phyloP scores from a whole-genome alignment of 768 basidiomycete genomes.

The Baorangia bicolor region DNA sequence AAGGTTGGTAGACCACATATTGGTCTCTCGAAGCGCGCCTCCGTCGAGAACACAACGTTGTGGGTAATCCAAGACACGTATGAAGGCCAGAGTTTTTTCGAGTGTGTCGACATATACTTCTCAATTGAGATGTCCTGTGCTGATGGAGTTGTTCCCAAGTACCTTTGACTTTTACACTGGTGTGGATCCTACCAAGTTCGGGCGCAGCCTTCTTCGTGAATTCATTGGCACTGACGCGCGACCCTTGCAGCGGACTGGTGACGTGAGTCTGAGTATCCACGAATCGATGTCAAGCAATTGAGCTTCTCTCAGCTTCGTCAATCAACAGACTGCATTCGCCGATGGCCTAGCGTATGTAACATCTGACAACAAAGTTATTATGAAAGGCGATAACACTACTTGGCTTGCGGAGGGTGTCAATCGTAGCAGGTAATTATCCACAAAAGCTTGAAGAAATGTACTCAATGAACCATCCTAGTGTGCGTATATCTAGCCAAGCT shows the following conservation, averaged over 20 bases:
- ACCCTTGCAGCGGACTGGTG: slow-evolving; percentile 58
- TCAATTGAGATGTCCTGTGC: neutral
- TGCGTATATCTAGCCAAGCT: slow-evolving; percentile 69
- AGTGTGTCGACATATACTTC: slow-evolving; percentile 44
- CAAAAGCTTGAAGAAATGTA: neutral
- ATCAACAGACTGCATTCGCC: slow-evolving; percentile 50
- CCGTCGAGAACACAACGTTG: slow-evolving; percentile 39
- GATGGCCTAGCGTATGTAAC: slow-evolving; percentile 56
- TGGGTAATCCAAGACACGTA: slow-evolving; percentile 73
- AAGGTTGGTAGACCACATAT: neutral
- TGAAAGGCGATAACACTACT: slow-evolving; percentile 74
- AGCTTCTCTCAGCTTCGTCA: slow-evolving; percentile 53
- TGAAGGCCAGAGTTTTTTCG: slow-evolving; percentile 64
- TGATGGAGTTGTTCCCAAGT: slow-evolving; percentile 34
- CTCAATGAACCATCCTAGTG: slow-evolving; percentile 39
- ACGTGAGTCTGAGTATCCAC: slow-evolving; percentile 45
- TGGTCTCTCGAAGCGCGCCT: slow-evolving; percentile 16
- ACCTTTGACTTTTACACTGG: slow-evolving; percentile 59
- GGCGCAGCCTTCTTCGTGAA: slow-evolving; percentile 5
- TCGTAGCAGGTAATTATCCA: slow-evolving; percentile 53
- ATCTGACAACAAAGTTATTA: slow-evolving; percentile 59
- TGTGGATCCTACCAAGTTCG: slow-evolving; percentile 63
- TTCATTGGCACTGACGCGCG: slow-evolving; percentile 12
- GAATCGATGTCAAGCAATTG: slow-evolving; percentile 1
- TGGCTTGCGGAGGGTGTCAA: slow-evolving; percentile 50